Evolutionary conservation across 345 rosid species (phyloP).

Genomic region (Brassica juncea): DNA sequence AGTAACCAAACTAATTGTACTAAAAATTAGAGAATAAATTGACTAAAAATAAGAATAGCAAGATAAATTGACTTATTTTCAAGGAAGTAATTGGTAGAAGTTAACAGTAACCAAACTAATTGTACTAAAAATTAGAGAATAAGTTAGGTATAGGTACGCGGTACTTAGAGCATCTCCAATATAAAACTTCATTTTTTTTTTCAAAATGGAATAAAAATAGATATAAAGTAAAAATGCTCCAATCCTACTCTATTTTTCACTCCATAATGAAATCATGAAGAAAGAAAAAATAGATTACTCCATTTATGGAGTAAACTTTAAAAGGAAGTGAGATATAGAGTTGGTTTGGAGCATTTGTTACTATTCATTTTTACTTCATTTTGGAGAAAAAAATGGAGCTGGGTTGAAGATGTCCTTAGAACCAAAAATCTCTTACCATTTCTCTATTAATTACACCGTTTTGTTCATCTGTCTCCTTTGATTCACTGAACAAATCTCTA

Average conservation of each 20-base stretch:
- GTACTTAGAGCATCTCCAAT: constrained; percentile 46
- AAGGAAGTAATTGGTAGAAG: background rate
- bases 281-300: too few relatives aligned
- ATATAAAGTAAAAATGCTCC: too few relatives aligned
- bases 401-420: too few relatives aligned
- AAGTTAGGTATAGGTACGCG: constrained; percentile 49
- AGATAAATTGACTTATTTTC: background rate
- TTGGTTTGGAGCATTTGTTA: too few relatives aligned
- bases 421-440: constrained; percentile 41
- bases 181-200: too few relatives aligned
- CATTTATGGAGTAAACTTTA: too few relatives aligned
- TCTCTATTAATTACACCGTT: constrained; percentile 32
- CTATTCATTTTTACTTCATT: too few relatives aligned
- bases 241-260: too few relatives aligned
- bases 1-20: background rate
- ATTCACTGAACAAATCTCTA: background rate
- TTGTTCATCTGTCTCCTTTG: constrained; percentile 19
- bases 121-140: background rate
- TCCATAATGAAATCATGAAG: too few relatives aligned
- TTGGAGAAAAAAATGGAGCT: too few relatives aligned
- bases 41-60: background rate
- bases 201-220: too few relatives aligned
- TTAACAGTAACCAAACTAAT: background rate
- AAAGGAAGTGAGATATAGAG: too few relatives aligned
- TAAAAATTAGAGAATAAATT: background rate